phyloP scores from a whole-genome alignment of 2,329 filamentous ascomycete genomes.

The Diaporthe citrichinensis region DNA sequence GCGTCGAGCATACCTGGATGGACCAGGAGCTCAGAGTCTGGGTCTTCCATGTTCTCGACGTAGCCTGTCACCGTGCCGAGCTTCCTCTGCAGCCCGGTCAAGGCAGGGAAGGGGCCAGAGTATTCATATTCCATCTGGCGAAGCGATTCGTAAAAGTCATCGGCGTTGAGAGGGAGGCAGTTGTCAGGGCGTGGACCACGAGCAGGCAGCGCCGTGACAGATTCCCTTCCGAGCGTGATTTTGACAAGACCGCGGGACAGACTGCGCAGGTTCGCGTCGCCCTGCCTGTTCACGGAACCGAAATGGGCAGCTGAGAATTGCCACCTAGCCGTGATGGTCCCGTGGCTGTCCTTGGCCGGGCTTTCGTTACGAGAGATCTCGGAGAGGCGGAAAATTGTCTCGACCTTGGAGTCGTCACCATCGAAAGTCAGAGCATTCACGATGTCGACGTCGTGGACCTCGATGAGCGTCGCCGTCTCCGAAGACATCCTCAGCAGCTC shows the following conservation, averaged over 20 bases:
- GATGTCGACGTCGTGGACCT: constrained; percentile 8
- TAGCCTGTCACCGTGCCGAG: constrained; percentile 7
- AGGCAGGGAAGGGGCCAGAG: background rate
- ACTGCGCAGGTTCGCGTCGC: background rate
- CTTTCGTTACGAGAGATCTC: background rate
- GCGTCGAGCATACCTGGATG: constrained; percentile 10
- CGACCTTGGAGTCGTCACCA: background rate
- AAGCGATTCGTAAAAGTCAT: constrained; percentile 15
- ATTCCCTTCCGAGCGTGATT: background rate
- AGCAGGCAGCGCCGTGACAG: background rate
- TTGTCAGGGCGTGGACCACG: background rate
- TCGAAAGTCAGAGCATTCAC: background rate
- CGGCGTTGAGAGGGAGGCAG: background rate
- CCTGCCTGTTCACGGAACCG: constrained; percentile 3
- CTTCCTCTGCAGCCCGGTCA: background rate
- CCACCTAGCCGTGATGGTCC: background rate
- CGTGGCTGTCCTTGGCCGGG: too few relatives aligned
- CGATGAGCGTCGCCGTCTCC: background rate
- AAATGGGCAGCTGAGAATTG: background rate
- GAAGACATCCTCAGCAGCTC: background rate
- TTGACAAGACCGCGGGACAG: background rate
- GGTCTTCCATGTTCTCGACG: constrained; percentile 2
- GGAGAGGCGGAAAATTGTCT: background rate
- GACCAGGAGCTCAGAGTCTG: background rate
- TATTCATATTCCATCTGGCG: constrained; percentile 5